Evolutionary conservation across 1,284 basidiomycete species (phyloP), one percentile per base, ranked within the genome.

Genomic region (Volvariella surrecta): DNA sequence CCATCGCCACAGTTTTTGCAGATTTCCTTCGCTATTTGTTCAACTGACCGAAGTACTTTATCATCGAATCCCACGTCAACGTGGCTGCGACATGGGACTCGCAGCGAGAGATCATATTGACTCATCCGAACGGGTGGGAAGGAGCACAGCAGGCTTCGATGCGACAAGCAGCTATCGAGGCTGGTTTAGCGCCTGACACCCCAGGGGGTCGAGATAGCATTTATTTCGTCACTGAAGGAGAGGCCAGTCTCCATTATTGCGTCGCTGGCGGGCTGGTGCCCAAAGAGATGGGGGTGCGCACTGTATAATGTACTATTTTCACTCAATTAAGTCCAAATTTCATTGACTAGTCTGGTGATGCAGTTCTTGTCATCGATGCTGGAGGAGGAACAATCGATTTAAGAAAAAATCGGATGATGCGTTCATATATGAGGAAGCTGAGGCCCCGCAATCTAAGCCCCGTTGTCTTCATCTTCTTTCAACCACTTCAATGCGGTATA

Each of bases 181-280:
- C 58, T 15, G 52, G 51, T 2, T 43, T 59, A 0, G 48, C 60
- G 15, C 44, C 45, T 3, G 53, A 55, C 31, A 46, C 43, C 3
- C 22, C 45, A 15, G 38, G n/a, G 8, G 56, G 52, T 4, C 50
- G 49, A 9, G 48, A 60, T n/a, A 56, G 61, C 4, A 48, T 70
- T 13, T 59, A 59, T 13, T 63, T 70, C 9, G 58, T 70, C 8
- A 68, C 66, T 1, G 69, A 70, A 50, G 67, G 66, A 6, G 67
- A 70, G 48, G 69, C 68, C 3, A 66, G 63, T 48, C 48, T 70
- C 8, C 64, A 67, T 42, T 68, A 57, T 32, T 66, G 62, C 22
- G 43, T 68, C 22, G 56, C 54, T 8, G 59, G 55, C 32, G 62
- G 58, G 4, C 53, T 64, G 32, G 49, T 58, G 3, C 45, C 56